Evolutionary conservation across 352 stramenopile species (phyloP), one percentile per base, ranked within the genome.

Genomic region (Phytophthora hybrid): DNA sequence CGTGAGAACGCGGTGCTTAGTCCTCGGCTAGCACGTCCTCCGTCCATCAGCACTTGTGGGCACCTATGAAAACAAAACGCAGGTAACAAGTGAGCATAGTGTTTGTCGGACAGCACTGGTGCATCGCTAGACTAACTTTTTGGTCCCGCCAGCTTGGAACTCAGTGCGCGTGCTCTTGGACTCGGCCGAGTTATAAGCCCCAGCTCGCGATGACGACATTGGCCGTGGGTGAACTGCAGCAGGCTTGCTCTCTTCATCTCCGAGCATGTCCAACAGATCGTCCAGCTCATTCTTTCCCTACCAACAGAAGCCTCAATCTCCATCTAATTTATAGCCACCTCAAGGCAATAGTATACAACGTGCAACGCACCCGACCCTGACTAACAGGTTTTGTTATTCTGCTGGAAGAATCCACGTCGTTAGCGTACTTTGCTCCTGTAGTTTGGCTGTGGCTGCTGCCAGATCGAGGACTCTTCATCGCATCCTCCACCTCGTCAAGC

Each of bases 181-280:
- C 19, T 60, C 46, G 3, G 51, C 59, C 21, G 59, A 75, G 29
- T 74, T 75, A 26, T 69, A 69, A 18, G 55, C 57, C 18, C 65
- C 69, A 21, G 54, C 54, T 18, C 65, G 59, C 34, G 67, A 67
- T 14, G 64, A 75, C 18, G 47, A 61, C 71, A 53, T 73, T 21
- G 64, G 53, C 23, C 67, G 75, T 21, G 85, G 78, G 39, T 90
- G 76, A 11, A 85, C 61, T 16, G 65, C 69, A 46, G 62, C 66
- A 31, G 69, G 46, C 41, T 75, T 74, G 23, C 76, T 80, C 46
- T 86, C 78, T 26, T 85, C 80, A 26, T 81, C 77, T 46, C 74
- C 71, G 6, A 93, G 76, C 81, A 94, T 87, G 55, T 90, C 79
- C 16, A 95, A 74, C 13, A 95, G 59, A 54, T 94, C 85, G 55